Percentiles rank a stretch among this genome's conserved stretches.
These are phyloP conservation scores for Bipolaris oryzae DNA, from an alignment of 2,329 filamentous ascomycete genomes.

Conservation along the genomic window DNA sequence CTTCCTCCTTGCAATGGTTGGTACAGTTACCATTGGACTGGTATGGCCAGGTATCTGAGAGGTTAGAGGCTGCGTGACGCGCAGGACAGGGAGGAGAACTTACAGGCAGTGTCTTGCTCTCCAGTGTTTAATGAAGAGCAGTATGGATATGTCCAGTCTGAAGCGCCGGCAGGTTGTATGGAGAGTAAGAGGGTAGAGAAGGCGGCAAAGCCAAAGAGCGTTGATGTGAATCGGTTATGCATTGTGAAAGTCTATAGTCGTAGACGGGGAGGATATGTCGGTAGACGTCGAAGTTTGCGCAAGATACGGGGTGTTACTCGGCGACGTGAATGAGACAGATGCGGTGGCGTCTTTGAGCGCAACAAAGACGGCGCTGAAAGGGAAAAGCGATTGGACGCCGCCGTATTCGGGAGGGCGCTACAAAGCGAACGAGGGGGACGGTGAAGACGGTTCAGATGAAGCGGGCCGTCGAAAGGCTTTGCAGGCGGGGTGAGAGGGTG, in stretches of 20 bases:
- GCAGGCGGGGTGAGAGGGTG: constrained; percentile 11
- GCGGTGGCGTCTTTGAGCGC: constrained; percentile 14
- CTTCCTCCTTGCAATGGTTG: constrained; percentile 60
- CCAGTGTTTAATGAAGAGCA: constrained; percentile 55
- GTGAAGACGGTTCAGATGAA: not conserved
- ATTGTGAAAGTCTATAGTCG: constrained; percentile 18
- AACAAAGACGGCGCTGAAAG: constrained; percentile 9
- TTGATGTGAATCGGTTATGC: constrained; percentile 15
- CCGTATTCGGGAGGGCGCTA: constrained; percentile 18
- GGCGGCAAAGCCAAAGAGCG: constrained; percentile 26
- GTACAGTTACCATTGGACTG: constrained; percentile 75
- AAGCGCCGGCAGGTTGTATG: constrained; percentile 6
- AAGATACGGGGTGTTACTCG: constrained; percentile 1
- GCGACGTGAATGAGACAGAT: constrained; percentile 6
- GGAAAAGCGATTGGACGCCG: constrained; percentile 35
- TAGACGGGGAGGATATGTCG: constrained; percentile 2
- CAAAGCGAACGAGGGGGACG: not conserved
- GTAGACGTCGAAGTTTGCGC: not conserved
- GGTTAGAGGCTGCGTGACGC: constrained; percentile 11
- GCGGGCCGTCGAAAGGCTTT: not conserved
- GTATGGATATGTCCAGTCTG: constrained; percentile 34
- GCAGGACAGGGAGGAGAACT: constrained; percentile 17
- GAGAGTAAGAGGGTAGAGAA: constrained; percentile 26
- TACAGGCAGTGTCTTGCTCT: constrained; percentile 42
- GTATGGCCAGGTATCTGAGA: constrained; percentile 37